Conservation (phyloP, 768 basidiomycete species). For the Tricholoma sp. region DNA sequence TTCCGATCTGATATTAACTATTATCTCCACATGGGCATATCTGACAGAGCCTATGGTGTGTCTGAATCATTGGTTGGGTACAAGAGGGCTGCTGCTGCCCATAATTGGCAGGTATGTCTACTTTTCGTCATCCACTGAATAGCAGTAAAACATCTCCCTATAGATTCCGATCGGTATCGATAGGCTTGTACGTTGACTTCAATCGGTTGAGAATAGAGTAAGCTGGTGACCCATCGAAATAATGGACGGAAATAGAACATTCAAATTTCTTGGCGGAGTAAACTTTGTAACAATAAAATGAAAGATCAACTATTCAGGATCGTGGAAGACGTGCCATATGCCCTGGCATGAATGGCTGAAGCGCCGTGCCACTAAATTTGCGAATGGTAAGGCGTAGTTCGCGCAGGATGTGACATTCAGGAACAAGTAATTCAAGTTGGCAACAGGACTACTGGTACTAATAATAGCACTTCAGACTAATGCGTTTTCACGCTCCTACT, state of each 20-base stretch:
- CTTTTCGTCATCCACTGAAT: too few relatives aligned
- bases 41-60: conserved; percentile 39
- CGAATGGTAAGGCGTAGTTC: too few relatives aligned
- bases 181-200: conserved; percentile 26
- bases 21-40: background rate
- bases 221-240: background rate
- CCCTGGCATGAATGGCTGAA: too few relatives aligned
- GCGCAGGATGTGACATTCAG: too few relatives aligned
- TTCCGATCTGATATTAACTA: background rate
- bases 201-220: background rate
- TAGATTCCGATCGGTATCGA: conserved; percentile 22
- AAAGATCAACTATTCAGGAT: too few relatives aligned
- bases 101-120: conserved; percentile 53
- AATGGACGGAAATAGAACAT: background rate
- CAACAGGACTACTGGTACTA: too few relatives aligned
- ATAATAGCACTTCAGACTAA: too few relatives aligned
- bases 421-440: too few relatives aligned
- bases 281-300: too few relatives aligned
- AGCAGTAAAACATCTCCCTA: background rate
- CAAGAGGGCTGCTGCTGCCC: conserved; percentile 57
- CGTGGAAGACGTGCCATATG: too few relatives aligned
- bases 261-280: background rate
- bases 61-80: conserved; percentile 59
- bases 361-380: too few relatives aligned
- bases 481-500: too few relatives aligned